phyloP scores from a whole-genome alignment of 2,329 filamentous ascomycete species.

The Phaeophleospora eucalypticola region DNA sequence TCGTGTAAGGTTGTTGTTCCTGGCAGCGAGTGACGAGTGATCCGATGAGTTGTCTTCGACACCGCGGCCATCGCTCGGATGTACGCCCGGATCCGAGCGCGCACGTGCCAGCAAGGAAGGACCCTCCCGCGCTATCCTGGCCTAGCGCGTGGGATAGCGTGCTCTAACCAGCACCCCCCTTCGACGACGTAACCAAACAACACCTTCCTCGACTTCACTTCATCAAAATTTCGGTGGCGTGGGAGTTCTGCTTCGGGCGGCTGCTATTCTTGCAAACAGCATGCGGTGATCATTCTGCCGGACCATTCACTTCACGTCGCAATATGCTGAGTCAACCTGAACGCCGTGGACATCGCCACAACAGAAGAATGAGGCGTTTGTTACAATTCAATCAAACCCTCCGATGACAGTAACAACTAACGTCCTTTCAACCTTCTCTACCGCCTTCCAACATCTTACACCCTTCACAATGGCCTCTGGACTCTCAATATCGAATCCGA shows the following conservation, averaged over 20 bases:
- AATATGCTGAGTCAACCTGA: background rate
- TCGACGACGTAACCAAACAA: background rate
- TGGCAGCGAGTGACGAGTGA: too few relatives aligned
- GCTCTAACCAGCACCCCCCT: background rate
- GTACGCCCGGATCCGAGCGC: too few relatives aligned
- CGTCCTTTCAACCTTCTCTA: background rate
- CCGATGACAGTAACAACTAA: background rate
- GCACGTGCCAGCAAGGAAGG: too few relatives aligned
- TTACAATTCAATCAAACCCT: background rate
- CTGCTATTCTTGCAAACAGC: background rate
- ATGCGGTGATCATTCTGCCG: background rate
- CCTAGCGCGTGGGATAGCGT: background rate
- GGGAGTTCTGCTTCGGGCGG: background rate
- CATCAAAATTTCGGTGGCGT: background rate
- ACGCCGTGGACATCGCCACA: background rate
- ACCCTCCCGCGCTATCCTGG: background rate
- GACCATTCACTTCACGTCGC: background rate
- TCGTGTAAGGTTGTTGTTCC: too few relatives aligned
- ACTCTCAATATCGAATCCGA: slow-evolving; percentile 57
- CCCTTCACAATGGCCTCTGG: slow-evolving; percentile 8
- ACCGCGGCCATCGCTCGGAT: too few relatives aligned
- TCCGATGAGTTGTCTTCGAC: too few relatives aligned
- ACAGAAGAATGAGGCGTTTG: background rate
- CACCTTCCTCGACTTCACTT: background rate
- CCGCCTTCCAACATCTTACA: too few relatives aligned